Base-by-base conservation (phyloP, 139 green algal species). In the Chlorella sorokiniana region DNA sequence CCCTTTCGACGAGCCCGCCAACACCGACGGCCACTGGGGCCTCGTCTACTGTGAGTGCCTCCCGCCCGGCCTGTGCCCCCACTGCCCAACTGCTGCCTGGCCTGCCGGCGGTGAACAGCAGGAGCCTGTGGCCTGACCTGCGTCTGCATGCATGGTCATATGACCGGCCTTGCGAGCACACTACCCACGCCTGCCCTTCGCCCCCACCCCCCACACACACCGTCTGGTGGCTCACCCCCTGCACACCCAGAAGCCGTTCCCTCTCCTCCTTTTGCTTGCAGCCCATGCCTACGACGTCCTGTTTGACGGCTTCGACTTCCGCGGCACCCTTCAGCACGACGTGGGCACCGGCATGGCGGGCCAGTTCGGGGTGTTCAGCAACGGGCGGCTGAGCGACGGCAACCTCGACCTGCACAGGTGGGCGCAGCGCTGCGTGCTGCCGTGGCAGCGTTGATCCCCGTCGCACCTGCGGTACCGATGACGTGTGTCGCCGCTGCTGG, bases 11-110 rank as follows among this genome's bases (percentile, higher is more conserved):
- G 69, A 76, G 69, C 41, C 8, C 4, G 29, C 69, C 41, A 29
- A 76, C 69, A 23, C 42, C 8, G 69, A 76, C 69, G 69, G 69
- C 9, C 69, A 76, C 69, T 76, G 69, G 69, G 69, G 69, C 69
- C 3, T 76, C 11, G 8, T 51, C 20, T 72, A 51, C n/a, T 22
- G 65, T 72, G 65, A 65, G 56, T 16, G 48, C 14, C 48, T 25
- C 14, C 16, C 16, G 48, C n/a, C n/a, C n/a, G n/a, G n/a, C n/a
- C n/a, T n/a, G n/a, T n/a, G n/a, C n/a, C n/a, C n/a, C n/a, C n/a
- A n/a, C n/a, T n/a, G n/a, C n/a, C n/a, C n/a, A n/a, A n/a, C n/a
- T n/a, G n/a, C n/a, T n/a, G n/a, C n/a, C n/a, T n/a, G n/a, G n/a
- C n/a, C n/a, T n/a, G n/a, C n/a, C n/a, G n/a, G n/a, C n/a, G 56